Evolutionary conservation across 495 filamentous ascomycete genomes (phyloP), one percentile per base, ranked within the genome.

Genomic region (Xylaria intraflava): DNA sequence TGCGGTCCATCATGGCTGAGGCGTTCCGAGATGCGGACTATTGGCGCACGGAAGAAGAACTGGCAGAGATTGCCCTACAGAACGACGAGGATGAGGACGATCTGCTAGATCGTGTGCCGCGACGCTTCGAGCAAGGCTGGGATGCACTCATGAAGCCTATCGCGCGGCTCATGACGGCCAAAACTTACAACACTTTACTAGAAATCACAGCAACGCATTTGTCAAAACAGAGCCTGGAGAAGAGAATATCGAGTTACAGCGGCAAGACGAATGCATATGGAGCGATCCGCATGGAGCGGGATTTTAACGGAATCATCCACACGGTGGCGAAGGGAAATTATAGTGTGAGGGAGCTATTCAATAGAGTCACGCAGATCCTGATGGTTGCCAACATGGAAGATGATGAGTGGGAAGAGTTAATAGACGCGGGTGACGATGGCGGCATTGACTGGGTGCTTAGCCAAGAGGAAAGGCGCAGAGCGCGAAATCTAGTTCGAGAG

Each of bases 311-410:
- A 0, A 83, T 98, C 42, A 81, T 93, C 10, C 81, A 77, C 23
- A 81, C 84, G 3, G 86, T 94, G 1, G 84, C 89, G 7, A 81
- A 80, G 52, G 87, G 88, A 0, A 79, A 82, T 60, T 98, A 96
- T 67, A 80, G 81, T 2, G 79, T 95, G 41, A 73, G 91, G 11
- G 91, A 96, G 63, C 64, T 80, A 12, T 96, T 98, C 74, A 78
- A 77, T 46, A 81, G 82, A 55, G 88, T 88, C 51, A 76, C 81
- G 56, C 91, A 98, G 77, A 87, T 97, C 56, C 82, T 85, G 43
- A 78, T 96, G 70, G 80, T 95, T 4, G 88, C 95, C 62, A 91
- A 91, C 55, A 95, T 96, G 90, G 93, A 98, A 66, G 90, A 94
- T 16, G 93, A 98, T 51, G 94, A 98, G 69, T 96, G 91, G 89